Evolutionary conservation across 1,139 yeast genomes (phyloP).

Genomic region (Debaryomyces sp.): DNA sequence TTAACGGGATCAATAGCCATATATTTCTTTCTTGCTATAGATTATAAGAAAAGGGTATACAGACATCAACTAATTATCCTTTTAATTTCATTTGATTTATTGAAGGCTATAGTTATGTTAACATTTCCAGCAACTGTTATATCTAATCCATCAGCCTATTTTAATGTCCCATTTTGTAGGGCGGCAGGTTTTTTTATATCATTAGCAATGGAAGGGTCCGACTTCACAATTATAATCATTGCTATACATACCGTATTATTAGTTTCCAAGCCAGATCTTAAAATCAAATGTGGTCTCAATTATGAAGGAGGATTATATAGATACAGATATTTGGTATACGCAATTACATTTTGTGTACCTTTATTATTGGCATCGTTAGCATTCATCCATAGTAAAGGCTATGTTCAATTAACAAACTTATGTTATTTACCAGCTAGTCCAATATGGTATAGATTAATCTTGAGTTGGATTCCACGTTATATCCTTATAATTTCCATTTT

Average conservation of each 20-base stretch:
- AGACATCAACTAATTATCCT: slow-evolving; percentile 72
- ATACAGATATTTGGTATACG: slow-evolving; percentile 60
- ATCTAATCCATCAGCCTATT: slow-evolving; percentile 49
- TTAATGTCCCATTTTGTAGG: slow-evolving; percentile 59
- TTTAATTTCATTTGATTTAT: slow-evolving; percentile 66
- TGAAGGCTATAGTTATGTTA: slow-evolving; percentile 70
- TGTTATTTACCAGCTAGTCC: slow-evolving; percentile 77
- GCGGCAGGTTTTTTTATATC: slow-evolving; percentile 90
- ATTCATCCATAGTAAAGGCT: slow-evolving; percentile 57
- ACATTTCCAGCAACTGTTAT: slow-evolving; percentile 70
- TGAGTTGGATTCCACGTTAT: no score
- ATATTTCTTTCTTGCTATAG: no score
- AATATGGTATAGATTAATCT: no score
- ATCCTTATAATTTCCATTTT: no score
- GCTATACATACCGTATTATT: slow-evolving; percentile 81
- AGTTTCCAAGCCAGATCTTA: slow-evolving; percentile 50
- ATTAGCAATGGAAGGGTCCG: slow-evolving; percentile 82
- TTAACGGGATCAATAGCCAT: no score
- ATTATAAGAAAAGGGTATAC: slow-evolving; percentile 47
- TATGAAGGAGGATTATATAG: slow-evolving; percentile 17
- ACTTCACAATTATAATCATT: slow-evolving; percentile 76
- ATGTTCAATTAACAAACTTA: slow-evolving; percentile 68
- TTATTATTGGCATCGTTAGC: slow-evolving; percentile 61
- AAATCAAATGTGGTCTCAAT: no score
- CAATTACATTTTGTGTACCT: slow-evolving; percentile 60